phyloP scores from a whole-genome alignment of 805 yeast genomes.

The Yamadazyma tumulicola region DNA sequence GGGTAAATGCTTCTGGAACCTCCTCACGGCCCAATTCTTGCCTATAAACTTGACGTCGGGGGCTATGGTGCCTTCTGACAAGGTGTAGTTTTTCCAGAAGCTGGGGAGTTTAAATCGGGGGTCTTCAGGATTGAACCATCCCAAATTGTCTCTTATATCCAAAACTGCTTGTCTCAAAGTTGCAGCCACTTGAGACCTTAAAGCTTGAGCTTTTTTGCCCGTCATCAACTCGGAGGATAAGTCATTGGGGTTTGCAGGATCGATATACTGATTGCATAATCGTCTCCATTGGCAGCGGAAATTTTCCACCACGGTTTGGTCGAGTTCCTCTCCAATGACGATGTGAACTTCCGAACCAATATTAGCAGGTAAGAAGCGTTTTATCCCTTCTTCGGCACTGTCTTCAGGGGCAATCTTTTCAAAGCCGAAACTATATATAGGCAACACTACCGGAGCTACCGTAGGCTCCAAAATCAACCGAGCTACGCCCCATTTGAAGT shows the following conservation, averaged over 20 bases:
- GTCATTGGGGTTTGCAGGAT: slow-evolving; percentile 51
- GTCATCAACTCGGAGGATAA: slow-evolving; percentile 57
- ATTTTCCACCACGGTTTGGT: slow-evolving; percentile 52
- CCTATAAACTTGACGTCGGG: slow-evolving; percentile 73
- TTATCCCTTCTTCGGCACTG: slow-evolving; percentile 50
- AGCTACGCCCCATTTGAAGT: slow-evolving; percentile 94
- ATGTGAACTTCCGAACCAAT: slow-evolving; percentile 66
- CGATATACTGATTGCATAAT: slow-evolving; percentile 53
- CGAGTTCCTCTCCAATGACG: slow-evolving; percentile 67
- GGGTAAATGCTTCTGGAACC: slow-evolving; percentile 54
- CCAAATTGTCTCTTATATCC: slow-evolving; percentile 39
- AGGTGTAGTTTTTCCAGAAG: slow-evolving; percentile 74
- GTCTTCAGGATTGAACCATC: slow-evolving; percentile 58
- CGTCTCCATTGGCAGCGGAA: slow-evolving; percentile 71
- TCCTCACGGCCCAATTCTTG: slow-evolving; percentile 75
- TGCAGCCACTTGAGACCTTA: slow-evolving; percentile 70
- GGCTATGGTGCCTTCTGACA: slow-evolving; percentile 61
- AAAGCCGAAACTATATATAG: slow-evolving; percentile 82
- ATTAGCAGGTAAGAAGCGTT: slow-evolving; percentile 58
- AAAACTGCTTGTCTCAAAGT: slow-evolving; percentile 62
- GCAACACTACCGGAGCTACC: slow-evolving; percentile 79
- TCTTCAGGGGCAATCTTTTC: slow-evolving; percentile 84
- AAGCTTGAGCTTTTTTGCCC: slow-evolving; percentile 61
- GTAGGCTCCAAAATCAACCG: slow-evolving; percentile 80
- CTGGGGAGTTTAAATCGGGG: slow-evolving; percentile 59